phyloP scores from a whole-genome alignment of 768 basidiomycete species.

The Tylopilus subfusipes region DNA sequence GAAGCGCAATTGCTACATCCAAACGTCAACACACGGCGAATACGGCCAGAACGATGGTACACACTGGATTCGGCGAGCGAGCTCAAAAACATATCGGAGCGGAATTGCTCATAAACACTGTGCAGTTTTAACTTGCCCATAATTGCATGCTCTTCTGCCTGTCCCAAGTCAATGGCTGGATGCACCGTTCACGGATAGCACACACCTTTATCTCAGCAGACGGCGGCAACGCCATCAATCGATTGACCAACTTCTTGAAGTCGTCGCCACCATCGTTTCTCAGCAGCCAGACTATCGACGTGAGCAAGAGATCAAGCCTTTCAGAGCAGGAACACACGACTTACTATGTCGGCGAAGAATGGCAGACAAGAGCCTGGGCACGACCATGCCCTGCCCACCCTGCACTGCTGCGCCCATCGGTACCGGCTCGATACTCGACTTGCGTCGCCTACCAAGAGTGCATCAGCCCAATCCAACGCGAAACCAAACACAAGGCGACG shows the following conservation, averaged over 20 bases:
- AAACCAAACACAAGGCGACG: too few relatives aligned
- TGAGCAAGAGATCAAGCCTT: constrained; percentile 1
- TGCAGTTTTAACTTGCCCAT: constrained; percentile 78
- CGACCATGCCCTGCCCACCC: constrained; percentile 45
- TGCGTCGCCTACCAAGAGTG: constrained; percentile 35
- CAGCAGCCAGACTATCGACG: constrained; percentile 56
- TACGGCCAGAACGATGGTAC: constrained; percentile 27
- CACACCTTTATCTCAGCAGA: constrained; percentile 57
- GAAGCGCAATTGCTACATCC: constrained; percentile 70
- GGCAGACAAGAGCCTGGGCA: constrained; percentile 57
- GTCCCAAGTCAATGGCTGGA: not conserved
- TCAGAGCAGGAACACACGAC: constrained; percentile 24
- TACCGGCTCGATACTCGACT: constrained; percentile 39
- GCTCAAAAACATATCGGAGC: constrained; percentile 83
- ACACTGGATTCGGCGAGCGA: constrained; percentile 88
- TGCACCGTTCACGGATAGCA: not conserved
- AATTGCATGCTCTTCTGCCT: constrained; percentile 76
- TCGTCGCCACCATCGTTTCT: constrained; percentile 53
- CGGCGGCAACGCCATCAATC: constrained; percentile 52
- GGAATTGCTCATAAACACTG: constrained; percentile 73
- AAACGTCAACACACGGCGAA: constrained; percentile 6
- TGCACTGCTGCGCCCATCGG: constrained; percentile 19
- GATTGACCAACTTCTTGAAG: constrained; percentile 53
- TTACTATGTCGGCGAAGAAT: constrained; percentile 68
- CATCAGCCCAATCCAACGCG: not conserved